Evolutionary conservation across 176 grass and related monocot genomes (phyloP).

Genomic region (Aegilops sharonensis): DNA sequence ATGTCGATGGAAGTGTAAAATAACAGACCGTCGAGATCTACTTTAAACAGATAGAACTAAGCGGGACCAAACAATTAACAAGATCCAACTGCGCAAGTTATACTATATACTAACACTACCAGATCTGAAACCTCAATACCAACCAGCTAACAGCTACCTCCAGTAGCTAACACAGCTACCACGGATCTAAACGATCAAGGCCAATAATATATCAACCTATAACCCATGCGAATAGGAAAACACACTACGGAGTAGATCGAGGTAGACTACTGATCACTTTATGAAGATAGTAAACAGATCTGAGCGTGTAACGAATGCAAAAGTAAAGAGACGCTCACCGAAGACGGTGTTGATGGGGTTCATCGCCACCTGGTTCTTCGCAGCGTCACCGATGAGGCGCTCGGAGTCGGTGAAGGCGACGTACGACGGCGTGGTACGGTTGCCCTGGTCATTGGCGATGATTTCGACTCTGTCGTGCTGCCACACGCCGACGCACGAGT

Average conservation of each 20-base stretch:
- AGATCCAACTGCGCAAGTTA: neutral
- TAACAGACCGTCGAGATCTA: neutral
- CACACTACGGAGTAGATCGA: neutral
- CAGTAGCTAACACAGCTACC: neutral
- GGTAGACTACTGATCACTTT: neutral
- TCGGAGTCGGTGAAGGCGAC: slow-evolving; percentile 91
- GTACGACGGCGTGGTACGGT: slow-evolving; percentile 92
- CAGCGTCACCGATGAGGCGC: slow-evolving; percentile 60
- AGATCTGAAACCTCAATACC: neutral
- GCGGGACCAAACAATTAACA: neutral
- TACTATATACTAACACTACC: no score
- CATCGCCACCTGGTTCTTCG: slow-evolving; percentile 83
- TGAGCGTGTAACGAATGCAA: neutral
- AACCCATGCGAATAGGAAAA: neutral
- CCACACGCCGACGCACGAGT: slow-evolving; percentile 97
- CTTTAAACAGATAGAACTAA: neutral
- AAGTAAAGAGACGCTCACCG: slow-evolving; percentile 33
- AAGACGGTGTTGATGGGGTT: slow-evolving; percentile 81
- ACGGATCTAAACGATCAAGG: neutral
- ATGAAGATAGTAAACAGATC: slow-evolving; percentile 1
- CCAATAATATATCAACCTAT: neutral
- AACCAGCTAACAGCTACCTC: neutral
- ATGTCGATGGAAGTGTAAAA: neutral
- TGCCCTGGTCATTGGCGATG: slow-evolving; percentile 95
- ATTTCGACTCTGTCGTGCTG: slow-evolving; percentile 97